Base-by-base conservation (phyloP, 768 basidiomycete genomes). In the Lactarius deliciosus region DNA sequence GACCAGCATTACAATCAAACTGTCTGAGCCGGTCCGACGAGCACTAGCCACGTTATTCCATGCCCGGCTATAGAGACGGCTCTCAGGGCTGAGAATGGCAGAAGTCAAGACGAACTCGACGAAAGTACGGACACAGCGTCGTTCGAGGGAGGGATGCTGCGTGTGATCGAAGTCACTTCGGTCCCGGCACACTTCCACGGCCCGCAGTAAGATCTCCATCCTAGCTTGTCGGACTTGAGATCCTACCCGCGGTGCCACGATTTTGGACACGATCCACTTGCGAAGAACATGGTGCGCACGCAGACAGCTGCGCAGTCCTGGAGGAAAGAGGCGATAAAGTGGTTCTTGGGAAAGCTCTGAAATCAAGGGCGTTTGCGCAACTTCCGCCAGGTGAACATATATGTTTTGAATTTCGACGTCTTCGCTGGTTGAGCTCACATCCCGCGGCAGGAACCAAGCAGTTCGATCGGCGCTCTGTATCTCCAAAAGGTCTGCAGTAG, bases 351-450 rank as follows among this genome's bases (percentile, higher is more conserved):
- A 79, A 47, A 87, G 79, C 70, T 91, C 91, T 7, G 88, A 85
- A 55, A 92, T 86, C 74, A 91, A 76, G 15, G 84, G 77, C 0
- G 92, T 91, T 1, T 89, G 87, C 70, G 89, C 86, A 47, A 92
- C 82, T 50, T 91, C 87, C 69, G 84, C 82, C 40, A 94, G 76
- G 70, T 90, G 85, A 3, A 86, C 83, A 74, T 90, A 88, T 69
- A 94, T 87, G 28, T 84, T 88, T 74, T 94, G 90, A 56, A 94
- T 87, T 68, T 92, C 90, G n/a, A 87, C 79, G 3, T 81, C 79
- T 57, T 94, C 92, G 13, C 85, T 82, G 57, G 78, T 75, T 0
- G 80, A 76, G 18, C 76, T 76, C 0, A 79, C 74, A n/a, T 93
- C 91, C 61, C 85, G 80, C 38, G 77, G 69, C 4, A 81, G 78